Evolutionary conservation across 1,139 yeast genomes (phyloP), one percentile per base, ranked within the genome.

Genomic region (Debaryomycetaceae sp.): DNA sequence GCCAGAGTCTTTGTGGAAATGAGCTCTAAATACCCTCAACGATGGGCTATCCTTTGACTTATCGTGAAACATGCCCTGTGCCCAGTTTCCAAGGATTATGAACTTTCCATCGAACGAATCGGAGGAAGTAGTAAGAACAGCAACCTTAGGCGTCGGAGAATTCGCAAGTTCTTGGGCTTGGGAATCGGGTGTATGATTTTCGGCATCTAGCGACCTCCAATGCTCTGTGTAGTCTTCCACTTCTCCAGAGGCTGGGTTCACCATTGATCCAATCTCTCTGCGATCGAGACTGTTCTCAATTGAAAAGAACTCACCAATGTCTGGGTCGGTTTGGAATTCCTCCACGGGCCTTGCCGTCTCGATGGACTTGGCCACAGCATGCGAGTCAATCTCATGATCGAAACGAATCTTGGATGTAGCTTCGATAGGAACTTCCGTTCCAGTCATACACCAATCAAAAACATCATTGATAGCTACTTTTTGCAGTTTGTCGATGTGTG

Each of bases 171-270:
- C 72, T 42, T 67, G 54, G 5, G 63, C 70, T 38, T 68, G 66
- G 0, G 23, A 6, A 43, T 48, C 43, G 0, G 76, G 75, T 2
- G 68, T 57, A 14, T 67, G 60, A 6, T 52, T 49, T 3, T 51
- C 41, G 1, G 81, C 73, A 54, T 78, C 76, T 33, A 81, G 55
- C 6, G 78, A 69, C 52, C 82, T 60, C 87, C 87, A 82, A 22
- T 78, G 66, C 58, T 82, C 87, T 33, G 74, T 64, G 52, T 80
- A 82, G 6, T 66, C 66, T 46, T 74, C 75, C 5, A 59, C 53
- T n/a, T 56, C 52, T 0, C 78, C 77, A 0, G 81, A 69, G 3
- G 51, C 72, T 1, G 78, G 71, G 52, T 80, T 78, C 20, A 55
- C 51, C 86, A 82, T 80, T 3, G 52, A 50, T 0, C 87, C 87